Evolutionary conservation across 1,284 basidiomycete species (phyloP), one percentile per base, ranked within the genome.

Genomic region (Tetrapyrgos nigripes): DNA sequence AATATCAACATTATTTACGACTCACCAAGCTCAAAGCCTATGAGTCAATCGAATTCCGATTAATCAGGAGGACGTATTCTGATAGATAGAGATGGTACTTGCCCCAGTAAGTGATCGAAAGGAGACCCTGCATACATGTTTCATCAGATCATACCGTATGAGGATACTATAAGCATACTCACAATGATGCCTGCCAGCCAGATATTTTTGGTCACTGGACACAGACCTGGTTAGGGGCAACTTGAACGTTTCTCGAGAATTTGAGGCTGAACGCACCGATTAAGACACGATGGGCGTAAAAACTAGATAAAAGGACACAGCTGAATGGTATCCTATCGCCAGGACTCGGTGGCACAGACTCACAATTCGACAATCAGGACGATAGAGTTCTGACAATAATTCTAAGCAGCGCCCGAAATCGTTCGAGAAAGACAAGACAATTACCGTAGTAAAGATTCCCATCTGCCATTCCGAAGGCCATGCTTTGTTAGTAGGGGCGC

Each of bases 291-390:
- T 24, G 26, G 14, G 52, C 33, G 23, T 21, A 44, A 14, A 43
- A 46, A 5, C 40, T n/a, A 26, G 33, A 8, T 33, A 28, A 21
- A 52, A 2, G 14, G 10, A 31, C 9, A 3, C 11, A 17, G 3
- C n/a, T 11, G 50, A 23, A 58, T 31, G 13, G 19, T 21, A 3
- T 17, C 8, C 2, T 2, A 21, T 17, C n/a, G n/a, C n/a, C n/a
- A 3, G 26, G n/a, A 31, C 9, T 28, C 31, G 9, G 19, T 1
- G 21, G 19, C 13, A 11, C 24, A 21, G 9, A 31, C 59, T 2
- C 29, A 61, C 59, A 61, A 24, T 61, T 61, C 47, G 4, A 61
- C 59, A 21, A 57, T 58, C 13, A 61, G n/a, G 9, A 61, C 52
- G 11, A 55, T 61, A 1, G 43, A n/a, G 33, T 61, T 61, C 52